phyloP scores from a whole-genome alignment of 1,284 basidiomycete genomes.

The Mycena sp. region DNA sequence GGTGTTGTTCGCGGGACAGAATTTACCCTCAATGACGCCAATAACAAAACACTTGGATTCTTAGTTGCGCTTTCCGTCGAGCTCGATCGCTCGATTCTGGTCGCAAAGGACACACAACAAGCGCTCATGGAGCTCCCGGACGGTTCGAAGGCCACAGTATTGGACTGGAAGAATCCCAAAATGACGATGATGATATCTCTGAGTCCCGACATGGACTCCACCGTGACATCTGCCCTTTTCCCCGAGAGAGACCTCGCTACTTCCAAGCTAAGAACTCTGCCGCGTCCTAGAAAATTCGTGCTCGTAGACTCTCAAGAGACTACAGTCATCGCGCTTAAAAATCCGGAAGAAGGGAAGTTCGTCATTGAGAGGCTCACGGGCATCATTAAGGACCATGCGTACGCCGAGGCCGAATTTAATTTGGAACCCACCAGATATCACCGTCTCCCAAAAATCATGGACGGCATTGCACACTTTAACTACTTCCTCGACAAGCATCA shows the following conservation, averaged over 20 bases:
- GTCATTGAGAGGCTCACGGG: not conserved
- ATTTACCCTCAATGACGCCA: not conserved
- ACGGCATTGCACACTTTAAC: conserved; percentile 4
- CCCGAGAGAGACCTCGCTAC: not conserved
- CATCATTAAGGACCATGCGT: not conserved
- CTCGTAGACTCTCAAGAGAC: not conserved
- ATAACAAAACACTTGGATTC: not conserved
- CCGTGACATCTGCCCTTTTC: not conserved
- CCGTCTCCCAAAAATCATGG: not conserved
- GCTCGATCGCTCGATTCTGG: not conserved
- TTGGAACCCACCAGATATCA: not conserved
- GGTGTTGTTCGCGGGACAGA: conserved; percentile 1
- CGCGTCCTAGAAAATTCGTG: not conserved
- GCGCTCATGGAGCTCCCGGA: not conserved
- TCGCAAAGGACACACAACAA: not conserved
- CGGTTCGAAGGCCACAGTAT: not conserved
- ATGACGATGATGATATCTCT: not conserved
- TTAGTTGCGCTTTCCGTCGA: not conserved
- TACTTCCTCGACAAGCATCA: not conserved
- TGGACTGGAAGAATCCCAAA: not conserved
- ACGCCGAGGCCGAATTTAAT: not conserved
- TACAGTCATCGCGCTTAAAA: not conserved
- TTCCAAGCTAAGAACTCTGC: not conserved
- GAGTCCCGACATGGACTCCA: not conserved
- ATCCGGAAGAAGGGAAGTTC: not conserved